Evolutionary conservation across 208 protist species (phyloP).

Genomic region (Strigomonas culicis): DNA sequence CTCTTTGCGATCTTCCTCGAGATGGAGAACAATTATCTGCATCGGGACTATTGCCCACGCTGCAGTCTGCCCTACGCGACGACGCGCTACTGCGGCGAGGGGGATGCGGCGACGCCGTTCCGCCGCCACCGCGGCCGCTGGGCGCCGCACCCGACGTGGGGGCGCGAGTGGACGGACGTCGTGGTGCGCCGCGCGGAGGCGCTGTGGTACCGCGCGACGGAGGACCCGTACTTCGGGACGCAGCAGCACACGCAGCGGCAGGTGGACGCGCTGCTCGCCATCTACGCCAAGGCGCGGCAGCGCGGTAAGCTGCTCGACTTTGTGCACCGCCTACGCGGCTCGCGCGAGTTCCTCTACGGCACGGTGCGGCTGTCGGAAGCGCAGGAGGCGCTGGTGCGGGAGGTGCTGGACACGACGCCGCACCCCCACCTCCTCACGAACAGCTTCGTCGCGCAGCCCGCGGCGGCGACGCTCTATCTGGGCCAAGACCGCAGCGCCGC

Average conservation of each 20-base stretch:
- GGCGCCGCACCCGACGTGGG: conserved; percentile 84
- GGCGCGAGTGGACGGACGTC: conserved; percentile 83
- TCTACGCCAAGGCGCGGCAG: conserved; percentile 77
- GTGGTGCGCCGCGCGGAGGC: conserved; percentile 84
- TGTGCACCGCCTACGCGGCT: conserved; percentile 64
- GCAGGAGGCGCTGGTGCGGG: conserved; percentile 59
- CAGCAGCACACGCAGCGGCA: conserved; percentile 79
- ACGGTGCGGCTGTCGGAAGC: conserved; percentile 43
- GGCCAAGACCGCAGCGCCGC: conserved; percentile 59
- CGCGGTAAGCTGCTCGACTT: conserved; percentile 85
- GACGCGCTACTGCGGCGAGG: conserved; percentile 86
- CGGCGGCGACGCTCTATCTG: conserved; percentile 55
- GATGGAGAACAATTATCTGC: conserved; percentile 89
- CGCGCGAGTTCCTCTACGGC: conserved; percentile 68
- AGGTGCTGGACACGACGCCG: conserved; percentile 71
- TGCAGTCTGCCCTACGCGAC: conserved; percentile 81
- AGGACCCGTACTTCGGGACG: conserved; percentile 85
- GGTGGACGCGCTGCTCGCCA: conserved; percentile 62
- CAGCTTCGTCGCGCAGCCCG: conserved; percentile 41
- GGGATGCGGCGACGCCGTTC: conserved; percentile 74
- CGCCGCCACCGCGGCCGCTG: conserved; percentile 81
- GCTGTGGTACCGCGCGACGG: conserved; percentile 82
- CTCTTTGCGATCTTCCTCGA: conserved; percentile 89
- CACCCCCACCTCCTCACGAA: conserved; percentile 89
- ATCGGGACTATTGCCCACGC: conserved; percentile 78